Evolutionary conservation across 768 basidiomycete genomes (phyloP).

Genomic region (Macrolepiota dolichaula): DNA sequence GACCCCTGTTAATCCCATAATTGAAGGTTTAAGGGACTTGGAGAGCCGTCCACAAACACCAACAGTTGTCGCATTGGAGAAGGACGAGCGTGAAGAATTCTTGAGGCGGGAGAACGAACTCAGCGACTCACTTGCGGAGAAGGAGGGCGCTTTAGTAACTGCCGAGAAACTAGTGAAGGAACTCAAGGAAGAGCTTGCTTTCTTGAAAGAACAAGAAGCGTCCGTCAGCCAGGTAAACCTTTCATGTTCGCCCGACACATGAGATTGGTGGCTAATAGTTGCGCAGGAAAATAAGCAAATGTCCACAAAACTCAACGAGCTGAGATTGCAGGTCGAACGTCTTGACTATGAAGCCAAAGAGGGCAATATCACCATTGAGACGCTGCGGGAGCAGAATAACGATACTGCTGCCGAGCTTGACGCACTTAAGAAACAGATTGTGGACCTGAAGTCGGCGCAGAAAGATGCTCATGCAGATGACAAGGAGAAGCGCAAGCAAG

Average conservation of each 20-base stretch:
- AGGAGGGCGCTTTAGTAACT: constrained; percentile 73
- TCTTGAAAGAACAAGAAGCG: constrained; percentile 89
- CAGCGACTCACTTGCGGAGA: constrained; percentile 89
- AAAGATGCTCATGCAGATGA: constrained; percentile 89
- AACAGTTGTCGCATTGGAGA: constrained; percentile 81
- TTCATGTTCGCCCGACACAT: neutral
- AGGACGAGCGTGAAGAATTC: constrained; percentile 98
- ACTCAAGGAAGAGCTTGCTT: constrained; percentile 81
- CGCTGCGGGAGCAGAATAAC: constrained; percentile 89
- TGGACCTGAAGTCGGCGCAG: constrained; percentile 76
- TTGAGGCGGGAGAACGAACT: constrained; percentile 94
- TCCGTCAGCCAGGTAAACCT: constrained; percentile 64
- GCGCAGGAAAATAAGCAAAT: constrained; percentile 89
- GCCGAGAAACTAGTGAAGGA: constrained; percentile 88
- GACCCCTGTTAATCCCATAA: constrained; percentile 71
- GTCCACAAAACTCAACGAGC: constrained; percentile 89
- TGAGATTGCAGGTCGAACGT: constrained; percentile 87
- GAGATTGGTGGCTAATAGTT: neutral
- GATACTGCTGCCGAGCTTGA: constrained; percentile 88
- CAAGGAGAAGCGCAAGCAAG: constrained; percentile 98
- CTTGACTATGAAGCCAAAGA: constrained; percentile 97
- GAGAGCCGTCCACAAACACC: constrained; percentile 92
- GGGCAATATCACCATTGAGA: constrained; percentile 87
- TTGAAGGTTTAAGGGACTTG: constrained; percentile 72
- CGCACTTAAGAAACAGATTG: constrained; percentile 77